phyloP scores from a whole-genome alignment of 1,284 basidiomycete species.

The Cryptococcus depauperatus region DNA sequence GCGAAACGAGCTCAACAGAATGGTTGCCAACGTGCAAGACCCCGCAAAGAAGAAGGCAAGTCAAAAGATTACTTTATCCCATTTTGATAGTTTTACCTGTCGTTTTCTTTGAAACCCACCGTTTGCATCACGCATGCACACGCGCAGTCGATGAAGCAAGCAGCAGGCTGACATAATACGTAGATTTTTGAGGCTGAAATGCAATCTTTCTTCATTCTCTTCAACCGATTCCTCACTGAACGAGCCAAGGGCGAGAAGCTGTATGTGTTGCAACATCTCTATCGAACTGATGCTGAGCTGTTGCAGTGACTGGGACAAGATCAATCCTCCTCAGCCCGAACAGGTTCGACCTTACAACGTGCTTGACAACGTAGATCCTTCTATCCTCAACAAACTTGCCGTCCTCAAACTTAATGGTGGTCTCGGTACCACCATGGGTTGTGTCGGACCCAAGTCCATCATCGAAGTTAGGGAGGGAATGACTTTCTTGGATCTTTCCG shows the following conservation, averaged over 20 bases:
- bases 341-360: constrained; percentile 84
- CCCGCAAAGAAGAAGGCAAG: constrained; percentile 71
- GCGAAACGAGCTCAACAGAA: constrained; percentile 94
- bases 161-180: no score
- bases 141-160: no score
- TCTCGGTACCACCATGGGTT: constrained; percentile 60
- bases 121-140: no score
- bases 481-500: constrained; percentile 97
- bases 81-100: not conserved
- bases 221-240: constrained; percentile 94
- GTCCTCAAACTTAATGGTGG: constrained; percentile 99
- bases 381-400: constrained; percentile 85
- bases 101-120: no score
- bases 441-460: constrained; percentile 62
- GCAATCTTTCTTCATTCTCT: constrained; percentile 98
- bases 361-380: constrained; percentile 57
- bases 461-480: constrained; percentile 93
- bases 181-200: constrained; percentile 96
- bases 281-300: constrained; percentile 3
- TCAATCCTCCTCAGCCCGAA: constrained; percentile 87
- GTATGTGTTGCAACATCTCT: constrained; percentile 54
- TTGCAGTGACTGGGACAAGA: constrained; percentile 88
- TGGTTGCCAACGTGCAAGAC: constrained; percentile 78
- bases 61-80: constrained; percentile 4
- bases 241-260: constrained; percentile 91